Conservation (phyloP, 306 rosid species). For the Vigna hirtella region DNA sequence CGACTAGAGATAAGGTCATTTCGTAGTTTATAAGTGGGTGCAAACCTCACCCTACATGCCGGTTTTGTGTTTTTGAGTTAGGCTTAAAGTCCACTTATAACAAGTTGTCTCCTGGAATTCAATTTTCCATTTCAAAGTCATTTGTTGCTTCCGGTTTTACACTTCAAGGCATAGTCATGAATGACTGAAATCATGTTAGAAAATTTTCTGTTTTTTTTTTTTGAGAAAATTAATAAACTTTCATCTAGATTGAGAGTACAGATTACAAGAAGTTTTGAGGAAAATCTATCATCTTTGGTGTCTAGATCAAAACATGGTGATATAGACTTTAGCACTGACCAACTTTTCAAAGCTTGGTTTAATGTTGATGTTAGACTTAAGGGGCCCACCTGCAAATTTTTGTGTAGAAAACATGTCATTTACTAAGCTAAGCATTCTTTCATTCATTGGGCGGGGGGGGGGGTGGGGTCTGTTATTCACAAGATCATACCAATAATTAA, state of each 20-base stretch:
- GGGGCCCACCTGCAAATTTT: not conserved
- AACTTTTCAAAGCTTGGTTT: not conserved
- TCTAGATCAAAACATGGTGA: not conserved
- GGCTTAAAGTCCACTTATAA: too few species aligned
- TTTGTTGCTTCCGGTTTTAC: not conserved
- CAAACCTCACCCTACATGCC: too few species aligned
- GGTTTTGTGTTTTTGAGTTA: too few species aligned
- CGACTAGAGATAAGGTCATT: too few species aligned
- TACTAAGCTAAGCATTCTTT: constrained; percentile 5
- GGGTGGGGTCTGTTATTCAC: not conserved
- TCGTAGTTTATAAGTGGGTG: too few species aligned
- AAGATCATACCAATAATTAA: not conserved
- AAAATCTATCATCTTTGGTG: not conserved
- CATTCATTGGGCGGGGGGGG: too few species aligned
- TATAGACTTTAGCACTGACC: not conserved
- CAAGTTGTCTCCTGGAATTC: not conserved
- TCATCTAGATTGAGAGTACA: not conserved
- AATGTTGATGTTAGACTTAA: constrained; percentile 7
- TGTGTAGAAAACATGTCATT: not conserved
- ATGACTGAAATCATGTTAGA: constrained; percentile 16
- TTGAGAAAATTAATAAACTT: not conserved
- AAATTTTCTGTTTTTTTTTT: not conserved
- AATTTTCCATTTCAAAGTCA: not conserved
- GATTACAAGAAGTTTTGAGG: not conserved
- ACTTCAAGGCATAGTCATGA: not conserved